Percentiles rank a stretch among this genome's conserved stretches.
These are phyloP conservation scores for Colletotrichum sp. DNA, from an alignment of 2,329 filamentous ascomycete species.

Conservation along the genomic window DNA sequence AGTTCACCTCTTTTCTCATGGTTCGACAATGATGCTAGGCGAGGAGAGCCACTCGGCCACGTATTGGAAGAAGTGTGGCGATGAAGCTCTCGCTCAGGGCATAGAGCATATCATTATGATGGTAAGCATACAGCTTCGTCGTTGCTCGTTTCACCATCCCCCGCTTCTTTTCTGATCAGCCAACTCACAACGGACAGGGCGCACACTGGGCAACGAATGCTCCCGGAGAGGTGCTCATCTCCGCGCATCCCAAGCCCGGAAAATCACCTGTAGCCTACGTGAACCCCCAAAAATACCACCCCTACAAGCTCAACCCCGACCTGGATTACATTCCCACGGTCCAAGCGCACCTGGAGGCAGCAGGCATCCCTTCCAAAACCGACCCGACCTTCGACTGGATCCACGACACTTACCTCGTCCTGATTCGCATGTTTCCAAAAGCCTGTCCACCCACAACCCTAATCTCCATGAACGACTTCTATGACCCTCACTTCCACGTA, in stretches of 20 bases:
- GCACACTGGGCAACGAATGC: conserved; percentile 67
- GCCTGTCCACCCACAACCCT: conserved; percentile 68
- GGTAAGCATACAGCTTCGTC: conserved; percentile 40
- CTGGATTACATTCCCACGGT: conserved; percentile 52
- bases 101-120: conserved; percentile 71
- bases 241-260: conserved; percentile 61
- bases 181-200: conserved; percentile 42
- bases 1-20: conserved; percentile 73
- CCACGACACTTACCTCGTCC: conserved; percentile 72
- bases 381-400: conserved; percentile 72
- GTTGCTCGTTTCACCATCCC: neutral
- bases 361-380: conserved; percentile 57
- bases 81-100: conserved; percentile 62
- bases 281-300: conserved; percentile 66
- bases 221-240: conserved; percentile 62
- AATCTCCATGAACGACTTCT: conserved; percentile 40
- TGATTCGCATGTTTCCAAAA: conserved; percentile 72
- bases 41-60: conserved; percentile 65
- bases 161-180: neutral
- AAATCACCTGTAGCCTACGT: conserved; percentile 73
- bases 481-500: conserved; percentile 49
- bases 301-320: conserved; percentile 67
- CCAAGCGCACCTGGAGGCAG: conserved; percentile 53
- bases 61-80: conserved; percentile 71
- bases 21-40: conserved; percentile 75